These are phyloP conservation scores for Mrakiaceae sp. DNA, from an alignment of 1,284 basidiomycete species.

Conservation along the genomic window DNA sequence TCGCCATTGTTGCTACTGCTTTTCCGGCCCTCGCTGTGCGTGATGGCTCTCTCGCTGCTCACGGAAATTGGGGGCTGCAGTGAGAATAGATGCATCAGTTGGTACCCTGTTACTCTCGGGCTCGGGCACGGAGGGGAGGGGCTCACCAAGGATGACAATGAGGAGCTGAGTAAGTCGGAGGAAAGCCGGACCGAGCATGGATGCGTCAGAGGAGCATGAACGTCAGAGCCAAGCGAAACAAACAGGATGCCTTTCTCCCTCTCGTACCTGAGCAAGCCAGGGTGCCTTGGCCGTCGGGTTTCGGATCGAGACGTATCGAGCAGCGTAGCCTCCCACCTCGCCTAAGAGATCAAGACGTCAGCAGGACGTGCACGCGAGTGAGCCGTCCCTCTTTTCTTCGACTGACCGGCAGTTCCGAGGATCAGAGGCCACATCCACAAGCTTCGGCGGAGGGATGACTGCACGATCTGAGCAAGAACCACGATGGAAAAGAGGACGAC, in stretches of 20 bases:
- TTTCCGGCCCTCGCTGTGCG: too few species aligned
- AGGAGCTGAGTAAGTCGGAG: neutral
- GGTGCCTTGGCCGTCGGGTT: neutral
- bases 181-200: too few species aligned
- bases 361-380: too few species aligned
- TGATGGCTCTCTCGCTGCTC: neutral
- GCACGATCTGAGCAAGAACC: neutral
- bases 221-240: too few species aligned
- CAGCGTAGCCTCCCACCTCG: neutral
- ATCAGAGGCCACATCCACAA: conserved; percentile 9
- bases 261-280: neutral
- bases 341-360: neutral
- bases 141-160: neutral
- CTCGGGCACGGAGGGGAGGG: too few species aligned
- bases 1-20: too few species aligned
- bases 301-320: neutral
- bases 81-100: too few species aligned
- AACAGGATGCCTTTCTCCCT: too few species aligned
- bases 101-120: too few species aligned
- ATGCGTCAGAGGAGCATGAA: too few species aligned
- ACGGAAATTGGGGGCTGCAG: neutral
- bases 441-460: neutral
- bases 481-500: neutral
- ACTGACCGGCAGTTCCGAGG: neutral
- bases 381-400: too few species aligned